These are phyloP conservation scores for Pythium periplocum DNA, from an alignment of 352 stramenopile species.

Conservation along the genomic window DNA sequence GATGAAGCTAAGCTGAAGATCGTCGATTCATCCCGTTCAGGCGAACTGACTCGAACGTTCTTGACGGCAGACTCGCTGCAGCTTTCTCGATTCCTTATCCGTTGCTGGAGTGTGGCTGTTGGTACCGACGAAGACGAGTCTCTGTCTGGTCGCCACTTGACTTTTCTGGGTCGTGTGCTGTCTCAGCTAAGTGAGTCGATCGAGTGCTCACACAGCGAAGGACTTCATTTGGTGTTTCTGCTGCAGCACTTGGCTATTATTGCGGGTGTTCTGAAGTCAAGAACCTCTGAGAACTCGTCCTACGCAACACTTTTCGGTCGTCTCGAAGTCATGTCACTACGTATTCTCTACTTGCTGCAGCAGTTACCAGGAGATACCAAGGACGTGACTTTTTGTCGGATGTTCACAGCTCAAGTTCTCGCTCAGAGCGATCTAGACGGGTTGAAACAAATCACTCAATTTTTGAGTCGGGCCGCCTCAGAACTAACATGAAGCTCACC, in stretches of 20 bases:
- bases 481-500: background rate
- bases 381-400: background rate
- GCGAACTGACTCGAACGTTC: too few species aligned
- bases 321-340: background rate
- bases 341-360: slow-evolving; percentile 2
- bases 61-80: too few species aligned
- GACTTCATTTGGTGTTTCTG: background rate
- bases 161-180: background rate
- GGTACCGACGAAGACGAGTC: background rate
- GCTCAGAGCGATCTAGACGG: slow-evolving; percentile 1
- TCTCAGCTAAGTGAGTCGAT: background rate
- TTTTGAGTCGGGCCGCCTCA: slow-evolving; percentile 1
- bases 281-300: background rate
- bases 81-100: too few species aligned
- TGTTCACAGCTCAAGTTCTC: background rate
- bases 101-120: too few species aligned
- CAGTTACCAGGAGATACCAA: background rate
- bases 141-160: background rate
- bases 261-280: background rate
- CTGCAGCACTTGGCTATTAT: background rate
- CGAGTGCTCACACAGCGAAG: background rate
- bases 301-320: background rate
- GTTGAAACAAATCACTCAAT: background rate
- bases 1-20: too few species aligned
- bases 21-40: too few species aligned